Evolutionary conservation across 257 asterid genomes (phyloP).

Genomic region (Petunia secreta): DNA sequence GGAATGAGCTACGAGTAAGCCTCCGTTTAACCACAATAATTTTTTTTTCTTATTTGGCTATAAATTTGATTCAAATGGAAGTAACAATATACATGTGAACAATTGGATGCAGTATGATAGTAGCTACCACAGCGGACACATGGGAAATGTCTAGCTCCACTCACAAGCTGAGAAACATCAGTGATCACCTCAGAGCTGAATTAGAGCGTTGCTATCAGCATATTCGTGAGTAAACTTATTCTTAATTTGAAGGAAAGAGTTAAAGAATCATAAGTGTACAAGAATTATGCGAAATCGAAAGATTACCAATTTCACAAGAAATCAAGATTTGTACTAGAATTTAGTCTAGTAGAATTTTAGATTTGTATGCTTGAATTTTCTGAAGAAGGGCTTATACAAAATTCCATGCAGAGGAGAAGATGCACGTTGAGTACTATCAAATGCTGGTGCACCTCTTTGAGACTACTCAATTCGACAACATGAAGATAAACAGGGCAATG

Average conservation of each 20-base stretch:
- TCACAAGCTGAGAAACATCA: slow-evolving; percentile 55
- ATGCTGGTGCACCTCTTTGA: slow-evolving; percentile 57
- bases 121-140: slow-evolving; percentile 54
- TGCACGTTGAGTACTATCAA: slow-evolving; percentile 55
- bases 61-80: not conserved
- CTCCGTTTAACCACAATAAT: not conserved
- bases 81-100: not conserved
- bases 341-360: not conserved
- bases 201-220: slow-evolving; percentile 54
- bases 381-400: slow-evolving; percentile 21
- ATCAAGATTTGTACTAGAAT: not conserved
- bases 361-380: not conserved
- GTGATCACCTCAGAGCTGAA: slow-evolving; percentile 59
- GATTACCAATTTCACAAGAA: not conserved
- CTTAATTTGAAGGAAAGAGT: not conserved
- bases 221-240: slow-evolving; percentile 45
- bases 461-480: slow-evolving; percentile 68
- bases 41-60: no score
- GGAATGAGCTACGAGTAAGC: slow-evolving; percentile 60
- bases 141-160: slow-evolving; percentile 75
- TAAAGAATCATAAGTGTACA: not conserved
- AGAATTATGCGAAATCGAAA: not conserved
- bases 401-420: slow-evolving; percentile 56
- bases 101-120: slow-evolving; percentile 45
- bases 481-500: slow-evolving; percentile 56